phyloP scores from a whole-genome alignment of 1,139 yeast genomes.

The Candida albicans region DNA sequence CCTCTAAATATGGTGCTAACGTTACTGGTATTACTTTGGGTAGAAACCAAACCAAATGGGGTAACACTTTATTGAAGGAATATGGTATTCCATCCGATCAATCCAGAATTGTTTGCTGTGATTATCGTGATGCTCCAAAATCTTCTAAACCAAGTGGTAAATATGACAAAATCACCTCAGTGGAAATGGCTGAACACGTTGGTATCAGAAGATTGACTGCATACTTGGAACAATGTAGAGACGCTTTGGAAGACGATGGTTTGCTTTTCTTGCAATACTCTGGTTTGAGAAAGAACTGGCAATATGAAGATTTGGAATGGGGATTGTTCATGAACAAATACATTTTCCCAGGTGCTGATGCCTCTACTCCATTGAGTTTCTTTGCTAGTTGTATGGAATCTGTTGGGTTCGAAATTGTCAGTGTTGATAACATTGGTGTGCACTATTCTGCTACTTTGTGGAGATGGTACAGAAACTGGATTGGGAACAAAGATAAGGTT shows the following conservation, averaged over 20 bases:
- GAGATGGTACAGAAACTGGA: constrained; percentile 97
- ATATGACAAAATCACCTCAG: constrained; percentile 85
- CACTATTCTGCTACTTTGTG: constrained; percentile 89
- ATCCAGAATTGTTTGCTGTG: constrained; percentile 76
- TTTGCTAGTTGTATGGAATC: constrained; percentile 76
- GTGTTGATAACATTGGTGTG: constrained; percentile 87
- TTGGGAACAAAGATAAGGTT: constrained; percentile 76
- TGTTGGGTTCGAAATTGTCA: constrained; percentile 82
- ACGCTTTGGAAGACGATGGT: constrained; percentile 90
- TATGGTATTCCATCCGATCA: constrained; percentile 72
- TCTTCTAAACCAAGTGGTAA: constrained; percentile 57
- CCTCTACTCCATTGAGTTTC: constrained; percentile 89
- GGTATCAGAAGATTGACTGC: constrained; percentile 82
- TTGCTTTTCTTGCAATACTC: constrained; percentile 85
- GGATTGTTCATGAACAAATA: constrained; percentile 95
- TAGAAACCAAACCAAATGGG: constrained; percentile 89
- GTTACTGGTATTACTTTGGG: constrained; percentile 92
- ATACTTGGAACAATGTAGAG: constrained; percentile 77
- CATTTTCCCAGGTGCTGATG: constrained; percentile 97
- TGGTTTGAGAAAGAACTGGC: constrained; percentile 91
- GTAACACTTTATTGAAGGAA: constrained; percentile 64
- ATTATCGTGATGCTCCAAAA: constrained; percentile 87
- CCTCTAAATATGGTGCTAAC: constrained; percentile 78
- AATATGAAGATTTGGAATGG: constrained; percentile 92
- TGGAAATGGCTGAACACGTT: constrained; percentile 97